Evolutionary conservation across 2,329 filamentous ascomycete genomes (phyloP), one percentile per base, ranked within the genome.

Genomic region (Pseudogymnoascus sp.): DNA sequence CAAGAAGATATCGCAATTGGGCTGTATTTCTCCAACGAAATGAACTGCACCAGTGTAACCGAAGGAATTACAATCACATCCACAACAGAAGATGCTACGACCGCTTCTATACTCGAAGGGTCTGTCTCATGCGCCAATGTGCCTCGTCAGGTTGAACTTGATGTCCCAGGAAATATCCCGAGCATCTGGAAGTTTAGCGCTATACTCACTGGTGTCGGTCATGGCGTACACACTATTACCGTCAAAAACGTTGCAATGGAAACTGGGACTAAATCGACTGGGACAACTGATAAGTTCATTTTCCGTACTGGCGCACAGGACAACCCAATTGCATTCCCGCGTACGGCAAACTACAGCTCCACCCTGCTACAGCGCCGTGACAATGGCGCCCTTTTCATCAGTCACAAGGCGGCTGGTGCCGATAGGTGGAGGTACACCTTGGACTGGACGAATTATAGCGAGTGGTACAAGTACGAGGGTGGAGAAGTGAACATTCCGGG

Each of bases 261-360:
- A 85, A 82, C 0, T 75, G 78, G 62, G 77, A 44, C 46, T 13
- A 40, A 26, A 29, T 35, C 62, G 19, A 65, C 64, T 19, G 56
- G 62, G 6, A 15, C 83, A 0, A 73, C 78, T 15, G 85, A 88
- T 65, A 81, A 82, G 64, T 86, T 88, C 72, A 75, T 88, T 67
- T 77, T 88, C 69, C 83, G 85, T 19, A 76, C 87, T 60, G 85
- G 85, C 21, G 76, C 80, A 64, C 69, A 68, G 2, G 76, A 82
- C 64, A 88, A 88, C 69, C 84, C 84, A 0, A 80, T 88, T 64
- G 76, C 86, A 0, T 87, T 85, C 68, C 81, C 82, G 0, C 70
- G 69, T 2, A 72, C 74, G 1, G 82, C 83, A 31, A 87, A 87
- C 69, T 87, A 87, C 72, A 84, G 84, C 7, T 76, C 74, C 5